Evolutionary conservation across 176 grass and related monocot species (phyloP).

Genomic region (Pontederia paniculata): DNA sequence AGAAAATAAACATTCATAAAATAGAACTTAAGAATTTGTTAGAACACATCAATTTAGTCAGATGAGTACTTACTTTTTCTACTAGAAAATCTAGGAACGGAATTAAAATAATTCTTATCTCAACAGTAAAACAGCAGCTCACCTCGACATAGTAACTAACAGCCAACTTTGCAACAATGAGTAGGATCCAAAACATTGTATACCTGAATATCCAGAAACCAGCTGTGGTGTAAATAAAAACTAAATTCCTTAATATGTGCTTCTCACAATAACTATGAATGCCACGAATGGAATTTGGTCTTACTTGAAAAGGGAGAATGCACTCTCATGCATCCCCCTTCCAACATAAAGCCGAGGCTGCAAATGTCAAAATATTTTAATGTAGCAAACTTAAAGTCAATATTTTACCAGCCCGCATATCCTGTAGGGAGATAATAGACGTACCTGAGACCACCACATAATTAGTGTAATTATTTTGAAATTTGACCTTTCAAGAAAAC

Average conservation of each 20-base stretch:
- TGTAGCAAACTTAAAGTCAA: not conserved
- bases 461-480: constrained; percentile 51
- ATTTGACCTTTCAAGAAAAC: constrained; percentile 77
- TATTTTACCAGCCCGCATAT: not conserved
- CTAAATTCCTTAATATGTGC: constrained; percentile 9
- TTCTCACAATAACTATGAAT: constrained; percentile 6
- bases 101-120: not conserved
- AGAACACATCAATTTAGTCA: too few relatives aligned
- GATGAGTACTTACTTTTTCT: too few relatives aligned
- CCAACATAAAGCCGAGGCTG: constrained; percentile 93
- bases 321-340: constrained; percentile 93
- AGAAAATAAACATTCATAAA: constrained; percentile 13
- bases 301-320: constrained; percentile 94
- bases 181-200: constrained; percentile 84
- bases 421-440: constrained; percentile 12
- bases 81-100: too few relatives aligned
- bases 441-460: constrained; percentile 99
- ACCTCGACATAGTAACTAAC: constrained; percentile 96
- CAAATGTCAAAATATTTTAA: constrained; percentile 7
- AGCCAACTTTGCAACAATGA: constrained; percentile 68
- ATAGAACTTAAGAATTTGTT: too few relatives aligned
- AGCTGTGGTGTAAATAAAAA: constrained; percentile 12
- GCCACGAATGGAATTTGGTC: constrained; percentile 18
- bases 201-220: constrained; percentile 43
- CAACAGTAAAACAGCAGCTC: not conserved